Evolutionary conservation across 179 eudicot genomes (phyloP).

Genomic region (Corrigiola litoralis): DNA sequence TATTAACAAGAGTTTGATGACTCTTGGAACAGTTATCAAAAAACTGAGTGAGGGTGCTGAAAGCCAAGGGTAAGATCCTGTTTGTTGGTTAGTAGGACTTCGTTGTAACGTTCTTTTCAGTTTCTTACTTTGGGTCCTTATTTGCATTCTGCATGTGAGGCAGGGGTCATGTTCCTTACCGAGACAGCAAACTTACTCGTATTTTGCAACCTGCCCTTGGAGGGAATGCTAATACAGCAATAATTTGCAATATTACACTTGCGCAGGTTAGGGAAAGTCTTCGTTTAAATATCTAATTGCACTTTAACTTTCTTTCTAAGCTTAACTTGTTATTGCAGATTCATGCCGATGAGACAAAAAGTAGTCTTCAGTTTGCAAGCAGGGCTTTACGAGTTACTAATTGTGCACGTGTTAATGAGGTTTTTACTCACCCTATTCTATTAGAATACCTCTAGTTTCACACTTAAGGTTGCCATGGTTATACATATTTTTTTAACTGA

Average conservation of each 20-base stretch:
- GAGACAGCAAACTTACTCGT: conserved; percentile 97
- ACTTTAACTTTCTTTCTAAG: background rate
- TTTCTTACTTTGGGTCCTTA: background rate
- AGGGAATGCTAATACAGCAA: conserved; percentile 95
- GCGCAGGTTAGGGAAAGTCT: conserved; percentile 62
- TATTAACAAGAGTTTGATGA: conserved; percentile 95
- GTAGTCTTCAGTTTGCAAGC: conserved; percentile 97
- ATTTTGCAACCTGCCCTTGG: conserved; percentile 97
- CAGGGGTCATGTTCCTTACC: conserved; percentile 97
- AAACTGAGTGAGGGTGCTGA: conserved; percentile 97
- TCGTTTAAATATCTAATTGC: background rate
- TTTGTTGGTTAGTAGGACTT: conserved; percentile 1
- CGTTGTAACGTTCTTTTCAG: background rate
- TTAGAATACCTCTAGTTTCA: background rate
- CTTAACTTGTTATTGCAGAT: conserved; percentile 43
- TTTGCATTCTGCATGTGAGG: conserved; percentile 16
- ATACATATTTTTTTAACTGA: background rate
- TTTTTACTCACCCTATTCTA: conserved; percentile 12
- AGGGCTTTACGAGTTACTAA: conserved; percentile 95
- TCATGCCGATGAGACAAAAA: conserved; percentile 98
- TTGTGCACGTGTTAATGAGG: conserved; percentile 96
- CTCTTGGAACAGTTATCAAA: conserved; percentile 94
- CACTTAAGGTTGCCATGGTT: background rate
- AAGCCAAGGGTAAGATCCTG: conserved; percentile 79
- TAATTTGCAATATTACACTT: conserved; percentile 92